A percentile compares a stretch with the other conserved stretches of the same genome.
Evolutionary conservation across 768 basidiomycete species (phyloP).

Genomic region (Suillus paluster): DNA sequence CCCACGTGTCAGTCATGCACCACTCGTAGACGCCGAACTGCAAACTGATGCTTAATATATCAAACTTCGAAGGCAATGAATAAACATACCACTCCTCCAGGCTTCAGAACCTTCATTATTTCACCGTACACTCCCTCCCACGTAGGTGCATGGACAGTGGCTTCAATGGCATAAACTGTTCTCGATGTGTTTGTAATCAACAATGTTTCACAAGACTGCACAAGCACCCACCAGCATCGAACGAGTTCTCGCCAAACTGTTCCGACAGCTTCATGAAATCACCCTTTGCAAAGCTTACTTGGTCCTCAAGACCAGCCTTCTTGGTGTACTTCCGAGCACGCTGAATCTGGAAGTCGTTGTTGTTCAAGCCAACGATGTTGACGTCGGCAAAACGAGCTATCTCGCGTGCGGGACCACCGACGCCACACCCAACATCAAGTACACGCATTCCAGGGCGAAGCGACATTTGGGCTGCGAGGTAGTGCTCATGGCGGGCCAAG

Average conservation of each 20-base stretch:
- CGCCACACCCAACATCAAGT: conserved; percentile 94
- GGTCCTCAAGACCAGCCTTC: conserved; percentile 67
- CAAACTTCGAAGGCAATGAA: background rate
- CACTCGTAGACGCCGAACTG: conserved; percentile 96
- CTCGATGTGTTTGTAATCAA: conserved; percentile 5
- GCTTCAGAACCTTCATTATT: conserved; percentile 90
- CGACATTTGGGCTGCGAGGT: conserved; percentile 81
- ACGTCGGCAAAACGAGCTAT: conserved; percentile 89
- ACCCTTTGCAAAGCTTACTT: conserved; percentile 81
- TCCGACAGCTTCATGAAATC: conserved; percentile 94
- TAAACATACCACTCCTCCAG: conserved; percentile 80
- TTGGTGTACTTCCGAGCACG: conserved; percentile 81
- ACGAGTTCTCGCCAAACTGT: conserved; percentile 85
- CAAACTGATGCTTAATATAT: conserved; percentile 20
- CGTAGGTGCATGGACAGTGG: conserved; percentile 90
- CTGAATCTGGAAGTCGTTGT: conserved; percentile 90
- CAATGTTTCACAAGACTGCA: background rate
- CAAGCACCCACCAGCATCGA: conserved; percentile 79
- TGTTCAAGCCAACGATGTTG: conserved; percentile 82
- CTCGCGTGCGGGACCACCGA: conserved; percentile 91
- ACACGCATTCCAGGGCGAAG: conserved; percentile 89
- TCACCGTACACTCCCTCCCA: conserved; percentile 93
- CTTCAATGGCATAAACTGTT: conserved; percentile 91
- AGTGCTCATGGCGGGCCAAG: conserved; percentile 91
- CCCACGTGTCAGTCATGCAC: conserved; percentile 94